phyloP scores from a whole-genome alignment of 805 yeast genomes.

The Ogataea zsoltii region DNA sequence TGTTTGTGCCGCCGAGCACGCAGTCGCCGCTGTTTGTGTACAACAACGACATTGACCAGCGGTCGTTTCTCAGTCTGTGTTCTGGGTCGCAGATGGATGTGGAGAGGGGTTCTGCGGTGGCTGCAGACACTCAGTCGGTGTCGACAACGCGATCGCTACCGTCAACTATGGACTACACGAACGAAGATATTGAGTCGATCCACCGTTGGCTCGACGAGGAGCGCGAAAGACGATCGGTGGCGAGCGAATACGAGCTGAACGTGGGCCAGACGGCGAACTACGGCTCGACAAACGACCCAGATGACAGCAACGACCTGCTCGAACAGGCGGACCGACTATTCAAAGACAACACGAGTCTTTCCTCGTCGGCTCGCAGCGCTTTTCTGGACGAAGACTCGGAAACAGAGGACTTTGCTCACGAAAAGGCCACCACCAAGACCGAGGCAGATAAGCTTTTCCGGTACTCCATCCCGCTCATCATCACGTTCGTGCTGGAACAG shows the following conservation, averaged over 20 bases:
- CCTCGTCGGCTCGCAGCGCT: conserved; percentile 13
- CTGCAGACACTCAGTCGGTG: conserved; percentile 32
- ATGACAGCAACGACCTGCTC: conserved; percentile 22
- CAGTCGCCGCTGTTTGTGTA: conserved; percentile 38
- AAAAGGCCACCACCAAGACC: conserved; percentile 21
- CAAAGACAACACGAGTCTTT: conserved; percentile 22
- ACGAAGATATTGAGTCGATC: conserved; percentile 35
- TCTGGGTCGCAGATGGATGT: conserved; percentile 32
- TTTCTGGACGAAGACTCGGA: conserved; percentile 17
- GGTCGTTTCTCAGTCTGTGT: conserved; percentile 37
- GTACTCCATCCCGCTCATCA: conserved; percentile 56
- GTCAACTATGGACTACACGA: conserved; percentile 35
- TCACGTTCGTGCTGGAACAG: conserved; percentile 64
- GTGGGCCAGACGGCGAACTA: conserved; percentile 12
- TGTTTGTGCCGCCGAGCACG: conserved; percentile 40
- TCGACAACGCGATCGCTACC: conserved; percentile 38
- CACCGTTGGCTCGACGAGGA: conserved; percentile 40
- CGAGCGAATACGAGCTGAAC: conserved; percentile 17
- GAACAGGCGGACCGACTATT: conserved; percentile 29
- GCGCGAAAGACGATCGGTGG: conserved; percentile 33
- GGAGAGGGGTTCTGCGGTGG: conserved; percentile 25
- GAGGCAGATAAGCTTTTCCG: conserved; percentile 39
- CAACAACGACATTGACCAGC: conserved; percentile 33
- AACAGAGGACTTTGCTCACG: conserved; percentile 36
- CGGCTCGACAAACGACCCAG: conserved; percentile 24